Evolutionary conservation across 495 filamentous ascomycete species (phyloP), one percentile per base, ranked within the genome.

Genomic region (Trichoderma reesei): DNA sequence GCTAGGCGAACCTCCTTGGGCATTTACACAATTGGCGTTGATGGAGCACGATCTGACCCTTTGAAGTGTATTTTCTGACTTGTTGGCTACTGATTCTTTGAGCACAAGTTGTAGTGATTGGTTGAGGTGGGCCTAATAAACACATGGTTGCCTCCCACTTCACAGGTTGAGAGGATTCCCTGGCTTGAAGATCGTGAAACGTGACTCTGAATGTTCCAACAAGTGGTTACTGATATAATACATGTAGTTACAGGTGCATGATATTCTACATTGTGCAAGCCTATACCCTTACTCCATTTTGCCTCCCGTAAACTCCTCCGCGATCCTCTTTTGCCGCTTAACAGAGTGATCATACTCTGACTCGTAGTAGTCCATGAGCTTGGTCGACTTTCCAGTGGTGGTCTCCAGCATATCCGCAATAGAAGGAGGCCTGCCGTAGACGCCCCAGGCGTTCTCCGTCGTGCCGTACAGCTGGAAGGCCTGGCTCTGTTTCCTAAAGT

Each of bases 271-370:
- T 48, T 48, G 5, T 48, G 16, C n/a, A 48, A 7, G 10, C 10
- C 39, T 14, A 26, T 20, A 41, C n/a, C 33, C 56, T 59, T 59
- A 65, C 37, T 73, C 73, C 65, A 81, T 68, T 72, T 77, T 81
- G 61, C 78, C 76, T 39, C 78, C 79, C n/a, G 78, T 80, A 64
- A 81, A 66, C 69, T 77, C 78, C 69, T 81, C 79, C 5, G 79
- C 76, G 8, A 80, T 74, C 38, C 63, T 67, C 71, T 75, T 78
- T 67, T 79, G 78, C 60, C 78, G 67, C 66, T 69, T 65, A 2
- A 68, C 62, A 9, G 76, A 75, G 63, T 67, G 69, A 10, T 63
- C 64, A 41, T 56, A 63, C 10, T 68, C 65, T 3, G 68, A 26
- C 62, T 67, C 68, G 13, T 65, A 34, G 36, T 66, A 64, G 16